Evolutionary conservation across 352 stramenopile genomes (phyloP).

Genomic region (Phytopythium cucurbitacearum): DNA sequence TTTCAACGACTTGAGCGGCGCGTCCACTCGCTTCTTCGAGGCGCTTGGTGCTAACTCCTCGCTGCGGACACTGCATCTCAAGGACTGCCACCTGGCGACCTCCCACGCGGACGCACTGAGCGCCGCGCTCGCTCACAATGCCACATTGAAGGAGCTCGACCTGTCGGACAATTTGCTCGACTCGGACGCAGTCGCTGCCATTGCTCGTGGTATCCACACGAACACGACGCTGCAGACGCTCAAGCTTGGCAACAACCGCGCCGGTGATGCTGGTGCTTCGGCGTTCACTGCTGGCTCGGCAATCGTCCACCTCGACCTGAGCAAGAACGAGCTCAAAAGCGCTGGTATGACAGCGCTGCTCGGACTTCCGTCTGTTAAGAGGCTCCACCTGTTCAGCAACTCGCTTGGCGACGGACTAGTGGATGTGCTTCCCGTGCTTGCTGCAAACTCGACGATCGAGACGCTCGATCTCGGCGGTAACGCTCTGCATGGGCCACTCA

Average conservation of each 20-base stretch:
- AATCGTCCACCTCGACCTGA: constrained; percentile 58
- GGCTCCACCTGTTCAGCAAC: constrained; percentile 82
- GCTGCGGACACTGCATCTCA: constrained; percentile 57
- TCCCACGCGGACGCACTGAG: constrained; percentile 32
- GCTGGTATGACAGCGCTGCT: constrained; percentile 43
- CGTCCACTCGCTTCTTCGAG: constrained; percentile 46
- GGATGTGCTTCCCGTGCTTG: constrained; percentile 43
- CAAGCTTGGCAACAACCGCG: constrained; percentile 58
- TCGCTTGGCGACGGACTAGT: constrained; percentile 43
- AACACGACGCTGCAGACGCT: constrained; percentile 49
- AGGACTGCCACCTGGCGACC: constrained; percentile 58
- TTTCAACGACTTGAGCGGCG: constrained; percentile 50
- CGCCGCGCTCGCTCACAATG: constrained; percentile 40
- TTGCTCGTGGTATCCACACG: constrained; percentile 35
- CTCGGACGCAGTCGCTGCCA: constrained; percentile 17
- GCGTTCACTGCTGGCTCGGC: constrained; percentile 2
- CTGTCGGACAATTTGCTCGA: constrained; percentile 69
- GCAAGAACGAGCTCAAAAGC: constrained; percentile 60
- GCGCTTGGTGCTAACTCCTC: constrained; percentile 55
- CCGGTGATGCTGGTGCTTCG: constrained; percentile 36
- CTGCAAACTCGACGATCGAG: constrained; percentile 49
- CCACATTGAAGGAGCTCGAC: constrained; percentile 50
- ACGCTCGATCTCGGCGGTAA: constrained; percentile 71
- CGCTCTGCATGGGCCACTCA: constrained; percentile 55
- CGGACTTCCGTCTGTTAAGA: constrained; percentile 30